Base-by-base conservation (phyloP, 192 early-diverging fungal genomes). In the Ambispora gerdemannii region DNA sequence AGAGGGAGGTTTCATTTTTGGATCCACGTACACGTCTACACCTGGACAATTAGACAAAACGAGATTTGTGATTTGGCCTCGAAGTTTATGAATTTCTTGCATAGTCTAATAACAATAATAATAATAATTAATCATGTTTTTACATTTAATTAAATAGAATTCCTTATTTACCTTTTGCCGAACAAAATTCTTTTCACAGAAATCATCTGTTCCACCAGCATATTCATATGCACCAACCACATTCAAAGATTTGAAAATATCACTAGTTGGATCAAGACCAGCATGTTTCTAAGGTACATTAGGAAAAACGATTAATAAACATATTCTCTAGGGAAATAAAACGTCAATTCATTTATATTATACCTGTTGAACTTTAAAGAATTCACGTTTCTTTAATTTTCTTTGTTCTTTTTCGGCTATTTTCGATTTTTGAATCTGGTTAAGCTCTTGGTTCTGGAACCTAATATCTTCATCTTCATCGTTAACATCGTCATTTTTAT, bases 201-300 rank as follows among this genome's bases (percentile, higher is more conserved):
- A 97, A 10, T 80, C 74, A 7, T 86, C 82, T 24, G 84, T 80
- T 27, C 81, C 86, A 28, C 84, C 86, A 11, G 80, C 82, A 50
- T 86, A 91, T 68, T 88, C 91, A 73, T 93, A 95, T 0, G 96
- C 95, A 22, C 97, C 96, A 20, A 97, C 87, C 1, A 89, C 93
- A 15, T 87, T 89, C 30, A 99, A 76, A 49, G 96, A 78, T 72
- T 91, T 91, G 6, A 97, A 77, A 19, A 92, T 78, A 74, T 99
- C 97, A 70, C 95, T 98, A 10, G 83, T 79, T 0, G 91, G 92
- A 58, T 91, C 86, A 10, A 87, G 74, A 17, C 88, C 92, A n/a
- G 83, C 79, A 74, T 92, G 93, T 72, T 84, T 82, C 76, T 87
- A 78, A n/a, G n/a, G n/a, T 28, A 24, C 0, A 36, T 38, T 25